phyloP scores from a whole-genome alignment of 2,329 filamentous ascomycete species.

The Neoarthrinium moseri region DNA sequence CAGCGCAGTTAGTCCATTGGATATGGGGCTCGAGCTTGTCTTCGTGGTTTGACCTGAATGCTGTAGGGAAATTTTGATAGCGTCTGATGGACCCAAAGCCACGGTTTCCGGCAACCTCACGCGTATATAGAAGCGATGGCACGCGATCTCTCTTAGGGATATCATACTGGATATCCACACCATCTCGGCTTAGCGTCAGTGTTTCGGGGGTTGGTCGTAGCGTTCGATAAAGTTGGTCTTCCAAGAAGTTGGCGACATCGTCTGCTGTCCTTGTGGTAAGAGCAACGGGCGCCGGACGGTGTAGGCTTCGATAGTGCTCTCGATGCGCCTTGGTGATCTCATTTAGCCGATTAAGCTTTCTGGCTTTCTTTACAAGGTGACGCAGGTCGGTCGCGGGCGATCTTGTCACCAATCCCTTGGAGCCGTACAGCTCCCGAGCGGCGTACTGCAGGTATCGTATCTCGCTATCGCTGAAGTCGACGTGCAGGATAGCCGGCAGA shows the following conservation, averaged over 20 bases:
- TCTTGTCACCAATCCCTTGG: conserved; percentile 2
- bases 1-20: conserved; percentile 61
- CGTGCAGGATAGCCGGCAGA: conserved; percentile 21
- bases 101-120: conserved; percentile 47
- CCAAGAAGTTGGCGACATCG: conserved; percentile 36
- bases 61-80: conserved; percentile 43
- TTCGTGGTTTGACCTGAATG: conserved; percentile 45
- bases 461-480: conserved; percentile 26
- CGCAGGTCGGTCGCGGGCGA: conserved; percentile 21
- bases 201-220: conserved; percentile 16
- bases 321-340: conserved; percentile 18
- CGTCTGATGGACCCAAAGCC: conserved; percentile 39
- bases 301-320: conserved; percentile 16
- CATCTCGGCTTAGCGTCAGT: conserved; percentile 30
- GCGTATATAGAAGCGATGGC: conserved; percentile 43
- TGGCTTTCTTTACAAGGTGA: conserved; percentile 25
- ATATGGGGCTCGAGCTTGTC: conserved; percentile 49
- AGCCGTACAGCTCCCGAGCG: conserved; percentile 21
- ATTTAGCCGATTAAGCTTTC: conserved; percentile 8
- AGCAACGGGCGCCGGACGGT: conserved; percentile 16
- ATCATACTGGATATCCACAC: conserved; percentile 25
- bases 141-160: conserved; percentile 29
- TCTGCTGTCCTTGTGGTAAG: conserved; percentile 22
- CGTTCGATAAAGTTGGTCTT: conserved; percentile 30
- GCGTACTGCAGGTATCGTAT: conserved; percentile 21